Conservation (phyloP, 2,329 filamentous ascomycete species). For the Ophiostoma angusticollis region DNA sequence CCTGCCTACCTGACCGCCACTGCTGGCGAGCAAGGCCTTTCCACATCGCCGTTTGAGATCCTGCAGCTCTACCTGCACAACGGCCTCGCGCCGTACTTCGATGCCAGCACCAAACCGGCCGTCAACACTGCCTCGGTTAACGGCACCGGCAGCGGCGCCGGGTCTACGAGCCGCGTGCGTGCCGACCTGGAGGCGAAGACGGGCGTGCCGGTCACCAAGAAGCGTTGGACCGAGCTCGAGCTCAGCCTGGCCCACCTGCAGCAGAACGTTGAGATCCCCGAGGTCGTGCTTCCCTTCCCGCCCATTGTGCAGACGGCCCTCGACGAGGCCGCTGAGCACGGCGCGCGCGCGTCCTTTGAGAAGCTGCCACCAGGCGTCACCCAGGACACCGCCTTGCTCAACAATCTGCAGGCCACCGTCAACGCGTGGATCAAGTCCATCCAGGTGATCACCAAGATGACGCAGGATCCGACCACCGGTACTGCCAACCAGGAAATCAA, state of each 20-base stretch:
- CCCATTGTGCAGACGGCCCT: slow-evolving; percentile 77
- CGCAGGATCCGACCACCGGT: slow-evolving; percentile 60
- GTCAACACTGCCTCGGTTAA: slow-evolving; percentile 43
- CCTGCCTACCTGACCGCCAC: slow-evolving; percentile 56
- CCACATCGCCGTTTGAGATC: slow-evolving; percentile 78
- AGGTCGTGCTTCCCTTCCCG: slow-evolving; percentile 76
- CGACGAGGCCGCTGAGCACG: slow-evolving; percentile 58
- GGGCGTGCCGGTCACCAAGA: slow-evolving; percentile 93
- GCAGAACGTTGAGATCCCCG: slow-evolving; percentile 96
- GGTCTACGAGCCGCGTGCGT: slow-evolving; percentile 38
- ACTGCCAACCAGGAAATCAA: slow-evolving; percentile 97
- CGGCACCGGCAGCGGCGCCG: slow-evolving; percentile 8
- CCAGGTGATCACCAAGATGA: slow-evolving; percentile 88
- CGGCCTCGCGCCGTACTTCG: slow-evolving; percentile 89
- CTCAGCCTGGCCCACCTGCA: slow-evolving; percentile 82
- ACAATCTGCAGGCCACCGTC: slow-evolving; percentile 83
- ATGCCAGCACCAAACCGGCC: slow-evolving; percentile 78
- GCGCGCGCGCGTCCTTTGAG: slow-evolving; percentile 61
- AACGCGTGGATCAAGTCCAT: slow-evolving; percentile 99
- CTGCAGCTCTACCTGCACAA: slow-evolving; percentile 86
- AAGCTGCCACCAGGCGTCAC: slow-evolving; percentile 64
- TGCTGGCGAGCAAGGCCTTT: slow-evolving; percentile 55
- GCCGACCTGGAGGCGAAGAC: slow-evolving; percentile 84
- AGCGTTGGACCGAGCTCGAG: slow-evolving; percentile 89
- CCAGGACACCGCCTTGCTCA: slow-evolving; percentile 82